A percentile compares a stretch with the other conserved stretches of the same genome.
phyloP scores from a whole-genome alignment of 192 early-diverging fungal species.

The Allomyces macrogynus region DNA sequence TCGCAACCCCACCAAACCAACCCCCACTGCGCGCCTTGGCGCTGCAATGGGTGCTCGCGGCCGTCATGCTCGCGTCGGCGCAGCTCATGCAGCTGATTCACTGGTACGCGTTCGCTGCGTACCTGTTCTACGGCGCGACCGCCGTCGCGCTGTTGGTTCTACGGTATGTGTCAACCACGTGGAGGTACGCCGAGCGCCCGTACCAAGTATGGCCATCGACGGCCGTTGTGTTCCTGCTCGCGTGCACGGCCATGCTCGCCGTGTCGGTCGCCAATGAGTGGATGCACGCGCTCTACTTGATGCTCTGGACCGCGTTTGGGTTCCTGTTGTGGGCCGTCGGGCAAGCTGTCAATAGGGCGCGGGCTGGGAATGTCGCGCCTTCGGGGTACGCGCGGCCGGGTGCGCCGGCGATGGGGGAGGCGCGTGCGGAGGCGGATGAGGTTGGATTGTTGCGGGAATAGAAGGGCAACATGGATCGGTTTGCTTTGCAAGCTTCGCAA shows the following conservation, averaged over 20 bases:
- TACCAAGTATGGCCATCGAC: background rate
- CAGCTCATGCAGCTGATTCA: background rate
- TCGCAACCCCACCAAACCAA: background rate
- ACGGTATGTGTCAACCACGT: background rate
- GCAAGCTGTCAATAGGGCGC: background rate
- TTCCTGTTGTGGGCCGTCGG: background rate
- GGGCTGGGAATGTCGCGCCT: too few species aligned
- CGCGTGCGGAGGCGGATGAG: too few species aligned
- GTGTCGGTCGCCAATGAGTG: background rate
- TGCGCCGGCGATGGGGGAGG: too few species aligned
- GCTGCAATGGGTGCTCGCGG: background rate
- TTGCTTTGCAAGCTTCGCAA: too few species aligned
- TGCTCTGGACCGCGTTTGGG: background rate
- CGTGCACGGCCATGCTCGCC: background rate
- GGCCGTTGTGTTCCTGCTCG: background rate
- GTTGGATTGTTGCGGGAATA: too few species aligned
- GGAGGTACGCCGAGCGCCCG: background rate
- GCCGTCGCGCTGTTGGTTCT: background rate
- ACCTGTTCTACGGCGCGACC: background rate
- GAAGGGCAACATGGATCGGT: too few species aligned
- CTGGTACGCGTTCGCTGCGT: background rate
- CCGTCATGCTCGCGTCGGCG: background rate
- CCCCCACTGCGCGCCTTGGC: background rate
- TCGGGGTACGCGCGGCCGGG: too few species aligned
- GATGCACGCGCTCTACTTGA: background rate